These are phyloP conservation scores for Groenewaldozyma sp. DNA, from an alignment of 1,139 yeast genomes.

Conservation along the genomic window DNA sequence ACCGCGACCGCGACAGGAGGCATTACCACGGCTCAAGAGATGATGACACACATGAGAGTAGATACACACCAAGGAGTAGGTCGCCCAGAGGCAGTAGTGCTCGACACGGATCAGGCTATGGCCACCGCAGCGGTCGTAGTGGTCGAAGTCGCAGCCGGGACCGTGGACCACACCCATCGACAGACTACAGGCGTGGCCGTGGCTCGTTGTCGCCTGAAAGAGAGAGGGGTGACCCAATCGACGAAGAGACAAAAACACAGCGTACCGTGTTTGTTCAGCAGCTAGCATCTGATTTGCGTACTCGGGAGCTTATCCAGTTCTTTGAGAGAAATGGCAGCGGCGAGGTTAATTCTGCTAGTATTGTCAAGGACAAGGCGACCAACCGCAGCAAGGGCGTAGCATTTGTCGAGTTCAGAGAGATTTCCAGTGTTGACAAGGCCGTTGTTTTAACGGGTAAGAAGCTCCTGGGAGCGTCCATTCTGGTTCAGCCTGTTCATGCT, in stretches of 20 bases:
- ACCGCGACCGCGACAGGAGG: no score
- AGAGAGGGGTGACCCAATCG: not conserved
- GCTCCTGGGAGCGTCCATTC: constrained; percentile 30
- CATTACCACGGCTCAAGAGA: no score
- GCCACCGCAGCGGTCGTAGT: no score
- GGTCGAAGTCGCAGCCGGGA: constrained; percentile 3
- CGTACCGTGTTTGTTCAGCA: constrained; percentile 34
- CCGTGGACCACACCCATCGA: not conserved
- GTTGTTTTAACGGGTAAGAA: constrained; percentile 29
- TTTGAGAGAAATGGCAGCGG: constrained; percentile 28
- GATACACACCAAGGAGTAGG: no score
- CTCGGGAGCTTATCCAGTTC: constrained; percentile 28
- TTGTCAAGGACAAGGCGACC: constrained; percentile 30
- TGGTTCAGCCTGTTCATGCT: constrained; percentile 20
- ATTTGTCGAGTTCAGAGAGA: constrained; percentile 30
- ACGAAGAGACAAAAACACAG: constrained; percentile 23
- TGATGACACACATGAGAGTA: no score
- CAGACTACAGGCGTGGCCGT: not conserved
- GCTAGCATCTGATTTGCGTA: constrained; percentile 28
- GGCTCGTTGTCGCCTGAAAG: no score
- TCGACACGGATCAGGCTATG: no score
- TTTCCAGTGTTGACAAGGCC: constrained; percentile 28
- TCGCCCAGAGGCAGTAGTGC: no score
- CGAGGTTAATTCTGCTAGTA: constrained; percentile 30
- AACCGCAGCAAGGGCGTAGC: constrained; percentile 33